A percentile compares a stretch with the other conserved stretches of the same genome.
These are phyloP conservation scores for Boletus rubropictus DNA, from an alignment of 768 basidiomycete species.

Conservation along the genomic window DNA sequence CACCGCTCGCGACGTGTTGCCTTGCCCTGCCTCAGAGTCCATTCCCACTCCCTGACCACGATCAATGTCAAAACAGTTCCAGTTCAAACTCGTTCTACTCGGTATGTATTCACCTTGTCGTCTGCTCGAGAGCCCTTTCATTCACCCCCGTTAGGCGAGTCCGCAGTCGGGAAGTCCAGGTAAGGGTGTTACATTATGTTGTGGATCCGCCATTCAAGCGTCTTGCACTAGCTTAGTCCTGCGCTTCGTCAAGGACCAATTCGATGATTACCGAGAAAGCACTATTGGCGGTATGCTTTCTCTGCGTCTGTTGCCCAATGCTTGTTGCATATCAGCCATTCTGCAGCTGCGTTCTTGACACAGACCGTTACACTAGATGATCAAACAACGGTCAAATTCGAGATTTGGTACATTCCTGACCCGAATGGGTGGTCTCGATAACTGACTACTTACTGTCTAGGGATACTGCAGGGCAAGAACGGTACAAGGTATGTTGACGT, in stretches of 20 bases:
- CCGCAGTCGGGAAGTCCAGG: constrained; percentile 97
- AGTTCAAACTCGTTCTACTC: constrained; percentile 94
- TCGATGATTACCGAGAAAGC: constrained; percentile 92
- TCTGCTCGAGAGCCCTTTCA: not conserved
- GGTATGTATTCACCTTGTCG: constrained; percentile 42
- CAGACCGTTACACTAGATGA: constrained; percentile 91
- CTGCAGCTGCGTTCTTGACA: constrained; percentile 91
- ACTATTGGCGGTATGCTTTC: constrained; percentile 74
- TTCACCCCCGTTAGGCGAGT: constrained; percentile 62
- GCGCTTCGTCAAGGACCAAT: constrained; percentile 94
- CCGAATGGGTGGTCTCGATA: not conserved
- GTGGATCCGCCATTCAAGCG: constrained; percentile 23
- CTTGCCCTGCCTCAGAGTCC: constrained; percentile 2
- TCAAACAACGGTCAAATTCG: constrained; percentile 91
- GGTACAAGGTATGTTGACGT: constrained; percentile 65
- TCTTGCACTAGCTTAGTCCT: constrained; percentile 68
- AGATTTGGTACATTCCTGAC: constrained; percentile 73
- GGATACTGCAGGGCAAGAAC: constrained; percentile 95
- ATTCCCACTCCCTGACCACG: constrained; percentile 25
- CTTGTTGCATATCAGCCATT: constrained; percentile 14
- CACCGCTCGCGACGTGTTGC: constrained; percentile 1
- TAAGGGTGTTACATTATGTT: constrained; percentile 27
- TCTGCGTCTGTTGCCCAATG: not conserved
- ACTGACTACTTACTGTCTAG: constrained; percentile 34
- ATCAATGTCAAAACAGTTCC: constrained; percentile 85